Percentiles rank a stretch among this genome's conserved stretches.
Evolutionary conservation across 2,329 filamentous ascomycete genomes (phyloP).

Genomic region (Aspergillus viridinutans): DNA sequence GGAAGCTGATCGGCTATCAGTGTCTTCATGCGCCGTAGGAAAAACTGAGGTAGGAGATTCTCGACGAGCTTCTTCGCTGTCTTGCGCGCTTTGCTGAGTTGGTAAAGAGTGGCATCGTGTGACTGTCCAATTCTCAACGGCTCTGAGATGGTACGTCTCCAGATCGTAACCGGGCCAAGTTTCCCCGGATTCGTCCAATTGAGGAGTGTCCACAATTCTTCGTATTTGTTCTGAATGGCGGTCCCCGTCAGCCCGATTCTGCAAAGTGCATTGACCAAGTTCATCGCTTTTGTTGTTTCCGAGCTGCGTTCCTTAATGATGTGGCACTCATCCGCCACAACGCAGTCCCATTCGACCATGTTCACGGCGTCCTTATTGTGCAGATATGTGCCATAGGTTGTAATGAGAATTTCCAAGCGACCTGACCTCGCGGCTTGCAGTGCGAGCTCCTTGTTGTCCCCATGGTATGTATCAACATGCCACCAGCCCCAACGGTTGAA

Average conservation of each 20-base stretch:
- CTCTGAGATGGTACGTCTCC: slow-evolving; percentile 71
- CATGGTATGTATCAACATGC: slow-evolving; percentile 80
- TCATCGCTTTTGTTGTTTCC: slow-evolving; percentile 79
- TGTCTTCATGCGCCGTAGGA: slow-evolving; percentile 87
- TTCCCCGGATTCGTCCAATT: slow-evolving; percentile 92
- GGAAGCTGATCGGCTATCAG: slow-evolving; percentile 89
- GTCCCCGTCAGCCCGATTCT: slow-evolving; percentile 92
- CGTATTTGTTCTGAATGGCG: slow-evolving; percentile 96
- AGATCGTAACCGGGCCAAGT: slow-evolving; percentile 65
- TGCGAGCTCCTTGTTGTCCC: slow-evolving; percentile 64
- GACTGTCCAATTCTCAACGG: slow-evolving; percentile 85
- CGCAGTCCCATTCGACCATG: slow-evolving; percentile 84
- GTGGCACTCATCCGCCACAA: slow-evolving; percentile 93
- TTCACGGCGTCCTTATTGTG: slow-evolving; percentile 76
- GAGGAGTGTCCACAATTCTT: slow-evolving; percentile 91
- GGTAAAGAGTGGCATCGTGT: slow-evolving; percentile 79
- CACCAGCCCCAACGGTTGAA: slow-evolving; percentile 92
- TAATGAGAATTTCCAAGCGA: slow-evolving; percentile 83
- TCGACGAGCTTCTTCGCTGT: slow-evolving; percentile 81
- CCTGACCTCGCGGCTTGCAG: slow-evolving; percentile 70
- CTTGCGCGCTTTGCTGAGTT: slow-evolving; percentile 74
- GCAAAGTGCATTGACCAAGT: slow-evolving; percentile 84
- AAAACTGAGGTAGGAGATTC: slow-evolving; percentile 84
- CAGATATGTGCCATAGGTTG: slow-evolving; percentile 84
- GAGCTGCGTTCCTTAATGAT: slow-evolving; percentile 74